phyloP scores from a whole-genome alignment of 169 alveolate genomes.

The Eimeria sp. region DNA sequence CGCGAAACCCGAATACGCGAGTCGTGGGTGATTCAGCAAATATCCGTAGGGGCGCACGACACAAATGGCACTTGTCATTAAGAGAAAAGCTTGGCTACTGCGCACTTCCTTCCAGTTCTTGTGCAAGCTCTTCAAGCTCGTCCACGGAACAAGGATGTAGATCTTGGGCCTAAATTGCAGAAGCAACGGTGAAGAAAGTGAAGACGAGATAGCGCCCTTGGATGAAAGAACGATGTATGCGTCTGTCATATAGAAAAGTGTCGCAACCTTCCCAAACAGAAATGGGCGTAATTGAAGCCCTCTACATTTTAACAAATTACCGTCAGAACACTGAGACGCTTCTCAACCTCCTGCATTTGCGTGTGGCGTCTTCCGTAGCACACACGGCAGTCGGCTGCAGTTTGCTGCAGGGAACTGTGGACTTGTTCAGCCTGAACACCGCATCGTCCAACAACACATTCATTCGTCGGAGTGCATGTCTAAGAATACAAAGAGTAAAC shows the following conservation, averaged over 20 bases:
- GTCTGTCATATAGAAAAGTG: not conserved
- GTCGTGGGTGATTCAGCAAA: not conserved
- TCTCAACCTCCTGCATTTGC: constrained; percentile 80
- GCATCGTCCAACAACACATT: not conserved
- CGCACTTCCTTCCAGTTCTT: constrained; percentile 80
- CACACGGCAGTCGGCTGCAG: constrained; percentile 79
- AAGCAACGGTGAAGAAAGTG: not conserved
- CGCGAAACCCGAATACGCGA: not conserved
- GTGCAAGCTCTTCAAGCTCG: constrained; percentile 82
- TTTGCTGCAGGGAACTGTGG: constrained; percentile 71
- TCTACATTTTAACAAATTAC: not conserved
- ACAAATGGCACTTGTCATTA: not conserved
- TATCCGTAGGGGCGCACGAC: not conserved
- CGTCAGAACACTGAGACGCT: constrained; percentile 77
- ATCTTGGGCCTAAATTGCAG: constrained; percentile 69
- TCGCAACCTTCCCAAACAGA: not conserved
- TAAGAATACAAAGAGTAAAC: not conserved
- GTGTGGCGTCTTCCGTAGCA: constrained; percentile 76
- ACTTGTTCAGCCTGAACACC: constrained; percentile 68
- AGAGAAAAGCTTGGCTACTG: not conserved
- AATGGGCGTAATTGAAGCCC: not conserved
- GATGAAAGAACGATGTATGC: not conserved
- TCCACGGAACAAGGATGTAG: constrained; percentile 74
- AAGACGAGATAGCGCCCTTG: not conserved
- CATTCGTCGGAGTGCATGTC: not conserved